Evolutionary conservation across 2,329 filamentous ascomycete genomes (phyloP).

Genomic region (Fusarium sp.): DNA sequence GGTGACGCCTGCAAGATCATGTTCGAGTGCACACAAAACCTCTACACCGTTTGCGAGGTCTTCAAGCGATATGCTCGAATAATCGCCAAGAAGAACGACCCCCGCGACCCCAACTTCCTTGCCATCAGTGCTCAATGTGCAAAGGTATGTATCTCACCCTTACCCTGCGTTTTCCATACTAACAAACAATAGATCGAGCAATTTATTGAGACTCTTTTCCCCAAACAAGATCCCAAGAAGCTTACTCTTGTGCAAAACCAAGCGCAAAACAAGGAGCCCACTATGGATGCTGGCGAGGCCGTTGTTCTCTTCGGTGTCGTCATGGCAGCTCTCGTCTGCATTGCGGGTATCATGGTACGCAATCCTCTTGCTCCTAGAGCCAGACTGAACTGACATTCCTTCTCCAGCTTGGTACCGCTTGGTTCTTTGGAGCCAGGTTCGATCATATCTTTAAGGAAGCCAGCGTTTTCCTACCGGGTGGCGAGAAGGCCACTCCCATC

Average conservation of each 20-base stretch:
- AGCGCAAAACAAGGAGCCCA: slow-evolving; percentile 55
- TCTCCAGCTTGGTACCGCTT: slow-evolving; percentile 78
- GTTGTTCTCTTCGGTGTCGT: slow-evolving; percentile 76
- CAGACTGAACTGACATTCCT: slow-evolving; percentile 2
- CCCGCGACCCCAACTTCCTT: slow-evolving; percentile 90
- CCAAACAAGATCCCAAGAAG: slow-evolving; percentile 78
- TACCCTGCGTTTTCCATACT: slow-evolving; percentile 6
- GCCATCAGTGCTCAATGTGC: slow-evolving; percentile 92
- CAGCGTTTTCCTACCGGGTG: slow-evolving; percentile 41
- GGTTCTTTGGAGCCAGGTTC: slow-evolving; percentile 84
- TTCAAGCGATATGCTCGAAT: slow-evolving; percentile 82
- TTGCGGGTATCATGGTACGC: slow-evolving; percentile 85
- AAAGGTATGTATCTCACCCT: slow-evolving; percentile 66
- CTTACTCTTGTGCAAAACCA: slow-evolving; percentile 57
- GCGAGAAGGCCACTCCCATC: slow-evolving; percentile 40
- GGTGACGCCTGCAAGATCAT: slow-evolving; percentile 92
- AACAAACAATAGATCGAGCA: slow-evolving; percentile 77
- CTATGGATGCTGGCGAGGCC: slow-evolving; percentile 68
- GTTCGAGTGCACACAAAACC: slow-evolving; percentile 91
- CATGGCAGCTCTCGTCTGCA: slow-evolving; percentile 74
- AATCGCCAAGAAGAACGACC: slow-evolving; percentile 95
- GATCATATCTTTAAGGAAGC: slow-evolving; percentile 60
- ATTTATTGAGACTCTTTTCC: slow-evolving; percentile 95
- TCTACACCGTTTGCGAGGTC: slow-evolving; percentile 81
- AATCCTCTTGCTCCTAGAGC: not conserved